Conservation (phyloP, 345 rosid species). For the Bruguiera sexangula region DNA sequence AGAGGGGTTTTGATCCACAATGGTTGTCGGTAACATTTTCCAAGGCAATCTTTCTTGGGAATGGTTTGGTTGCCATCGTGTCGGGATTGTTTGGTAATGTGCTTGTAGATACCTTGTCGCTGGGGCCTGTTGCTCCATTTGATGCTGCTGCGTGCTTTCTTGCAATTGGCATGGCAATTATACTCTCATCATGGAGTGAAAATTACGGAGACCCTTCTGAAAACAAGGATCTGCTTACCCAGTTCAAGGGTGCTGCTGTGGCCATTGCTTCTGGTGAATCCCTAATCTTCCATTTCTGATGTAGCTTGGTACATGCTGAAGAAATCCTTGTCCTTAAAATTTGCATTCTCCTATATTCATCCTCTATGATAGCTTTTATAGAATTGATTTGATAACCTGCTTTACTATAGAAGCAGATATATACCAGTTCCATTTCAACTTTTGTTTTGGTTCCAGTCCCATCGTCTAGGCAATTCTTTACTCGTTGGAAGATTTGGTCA, state of each 20-base stretch:
- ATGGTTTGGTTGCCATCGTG: constrained; percentile 59
- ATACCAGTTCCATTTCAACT: no score
- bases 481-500: no score
- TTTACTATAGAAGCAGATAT: not conserved
- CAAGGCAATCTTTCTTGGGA: constrained; percentile 71
- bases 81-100: constrained; percentile 59
- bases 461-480: no score
- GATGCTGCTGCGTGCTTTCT: constrained; percentile 76
- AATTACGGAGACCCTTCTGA: constrained; percentile 70
- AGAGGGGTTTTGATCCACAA: constrained; percentile 68
- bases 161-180: constrained; percentile 59
- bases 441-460: no score
- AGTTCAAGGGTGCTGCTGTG: constrained; percentile 27
- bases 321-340: not conserved
- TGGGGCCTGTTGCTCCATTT: constrained; percentile 71
- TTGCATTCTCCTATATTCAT: not conserved
- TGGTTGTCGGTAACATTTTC: constrained; percentile 75
- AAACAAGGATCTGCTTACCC: constrained; percentile 51
- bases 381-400: not conserved
- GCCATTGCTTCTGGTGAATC: constrained; percentile 33
- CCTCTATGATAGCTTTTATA: not conserved
- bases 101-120: constrained; percentile 51
- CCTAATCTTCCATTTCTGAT: not conserved
- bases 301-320: not conserved
- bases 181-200: constrained; percentile 57